Evolutionary conservation across 139 green algal species (phyloP).

Genomic region (Nannochloris sp.): DNA sequence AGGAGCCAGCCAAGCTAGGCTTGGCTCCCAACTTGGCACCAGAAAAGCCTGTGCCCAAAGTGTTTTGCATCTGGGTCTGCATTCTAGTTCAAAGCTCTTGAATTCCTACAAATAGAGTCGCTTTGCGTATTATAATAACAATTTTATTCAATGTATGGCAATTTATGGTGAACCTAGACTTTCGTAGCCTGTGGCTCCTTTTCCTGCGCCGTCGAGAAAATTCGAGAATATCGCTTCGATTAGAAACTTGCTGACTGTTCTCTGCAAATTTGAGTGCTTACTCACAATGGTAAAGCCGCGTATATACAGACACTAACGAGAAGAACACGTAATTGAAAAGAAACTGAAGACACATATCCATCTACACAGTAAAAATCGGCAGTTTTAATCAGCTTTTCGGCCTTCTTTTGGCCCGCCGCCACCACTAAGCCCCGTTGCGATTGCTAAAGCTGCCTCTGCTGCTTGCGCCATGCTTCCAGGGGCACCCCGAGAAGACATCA

Average conservation of each 20-base stretch:
- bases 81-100: not conserved
- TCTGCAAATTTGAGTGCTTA: too few relatives aligned
- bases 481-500: too few relatives aligned
- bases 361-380: not conserved
- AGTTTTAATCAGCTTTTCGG: constrained; percentile 9
- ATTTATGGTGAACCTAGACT: too few relatives aligned
- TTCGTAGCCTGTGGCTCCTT: too few relatives aligned
- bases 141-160: too few relatives aligned
- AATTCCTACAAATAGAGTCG: not conserved
- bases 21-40: not conserved
- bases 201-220: too few relatives aligned
- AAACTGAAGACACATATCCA: not conserved
- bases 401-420: not conserved
- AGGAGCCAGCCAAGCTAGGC: not conserved
- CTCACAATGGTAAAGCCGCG: too few relatives aligned
- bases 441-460: not conserved
- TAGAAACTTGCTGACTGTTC: too few relatives aligned
- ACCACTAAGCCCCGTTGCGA: not conserved
- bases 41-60: not conserved
- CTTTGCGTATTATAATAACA: too few relatives aligned
- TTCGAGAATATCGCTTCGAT: too few relatives aligned
- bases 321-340: not conserved
- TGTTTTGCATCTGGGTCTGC: too few relatives aligned
- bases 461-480: not conserved
- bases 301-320: not conserved